Base-by-base conservation (phyloP, 441 rosid species). In the Pelargonium australe region DNA sequence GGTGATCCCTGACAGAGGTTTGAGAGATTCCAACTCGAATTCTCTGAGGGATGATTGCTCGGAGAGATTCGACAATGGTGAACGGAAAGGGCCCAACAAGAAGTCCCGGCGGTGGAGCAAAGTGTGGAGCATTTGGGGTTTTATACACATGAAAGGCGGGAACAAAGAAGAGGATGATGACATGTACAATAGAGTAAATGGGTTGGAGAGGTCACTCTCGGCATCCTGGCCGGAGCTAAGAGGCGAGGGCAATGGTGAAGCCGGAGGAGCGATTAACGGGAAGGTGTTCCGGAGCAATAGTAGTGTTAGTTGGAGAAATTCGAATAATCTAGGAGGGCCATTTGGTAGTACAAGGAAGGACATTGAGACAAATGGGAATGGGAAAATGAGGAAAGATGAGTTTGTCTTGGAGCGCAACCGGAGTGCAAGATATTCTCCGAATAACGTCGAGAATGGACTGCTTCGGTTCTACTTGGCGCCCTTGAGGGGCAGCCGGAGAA, bases 271-370 rank as follows among this genome's bases (percentile, higher is more conserved):
- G 58, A 84, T 84, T 45, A 85, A 90, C 63, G 90, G 94, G 8
- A 95, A 82, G 85, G 66, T 95, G 67, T 64, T 82, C 77, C 85
- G 99, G 83, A 95, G 99, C 82, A 95, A 90, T 49, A 95, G 99
- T 82, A 95, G 96, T 70, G 97, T 92, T 47, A 95, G 98, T 73
- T 90, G 95, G 92, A 81, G 97, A 79, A 92, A 86, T 75, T 83
- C 93, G 0, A 78, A 81, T 74, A 78, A 76, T 65, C 84, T 85
- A 40, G 88, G 83, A 10, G 87, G 86, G n/a, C 69, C 86, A 0
- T 25, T 25, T 25, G 31, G 31, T 25, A 25, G 31, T 25, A 25
- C 31, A 25, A 25, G 31, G 31, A 85, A 80, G 79, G 84, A 78
- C 65, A 72, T 72, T 0, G 92, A 85, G 77, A 63, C 78, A n/a